Base-by-base conservation (phyloP, 208 protist species). In the Crithidia thermophila region DNA sequence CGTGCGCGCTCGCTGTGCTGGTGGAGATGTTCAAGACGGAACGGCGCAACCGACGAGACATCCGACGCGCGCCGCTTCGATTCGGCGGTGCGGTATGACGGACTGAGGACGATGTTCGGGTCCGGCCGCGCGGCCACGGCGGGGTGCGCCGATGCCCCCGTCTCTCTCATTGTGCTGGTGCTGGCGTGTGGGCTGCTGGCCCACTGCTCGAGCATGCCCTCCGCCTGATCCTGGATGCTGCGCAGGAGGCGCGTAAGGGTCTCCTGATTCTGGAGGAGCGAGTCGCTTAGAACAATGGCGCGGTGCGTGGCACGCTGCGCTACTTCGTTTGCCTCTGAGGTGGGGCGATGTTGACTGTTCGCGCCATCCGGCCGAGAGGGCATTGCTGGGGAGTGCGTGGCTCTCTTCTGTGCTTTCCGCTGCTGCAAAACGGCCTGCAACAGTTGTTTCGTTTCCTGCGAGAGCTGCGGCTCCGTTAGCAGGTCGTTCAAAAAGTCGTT, bases 391-490 rank as follows among this genome's bases (percentile, higher is more conserved):
- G 55, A n/a, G 20, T 28, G 55, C 31, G 52, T 36, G 11, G 52
- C 21, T 11, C 33, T 20, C 13, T 30, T 28, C 21, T 9, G 30
- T 25, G 25, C 5, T 37, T 33, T 14, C 2, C 34, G 45, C 37
- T 66, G 31, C 21, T 65, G 37, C 43, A 81, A 51, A n/a, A 81
- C 75, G 5, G 46, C 46, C 28, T 67, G 55, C 28, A 81, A 33
- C 14, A 81, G 67, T 13, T 40, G 52, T 37, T 65, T 61, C n/a
- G 75, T 81, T 50, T 79, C 64, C 4, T 37, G 56, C 9, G 67
- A 77, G 34, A 90, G 75, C 21, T 55, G 30, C 14, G 64, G 60
- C 13, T 80, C 66, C 16, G 31, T 62, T 7, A 72, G 56, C 16
- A 81, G 67, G 2, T 58, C 67, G 25, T 66, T 61, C 4, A 85